Conservation (phyloP, 2,329 filamentous ascomycete species). For the Microcyclosporella mali region DNA sequence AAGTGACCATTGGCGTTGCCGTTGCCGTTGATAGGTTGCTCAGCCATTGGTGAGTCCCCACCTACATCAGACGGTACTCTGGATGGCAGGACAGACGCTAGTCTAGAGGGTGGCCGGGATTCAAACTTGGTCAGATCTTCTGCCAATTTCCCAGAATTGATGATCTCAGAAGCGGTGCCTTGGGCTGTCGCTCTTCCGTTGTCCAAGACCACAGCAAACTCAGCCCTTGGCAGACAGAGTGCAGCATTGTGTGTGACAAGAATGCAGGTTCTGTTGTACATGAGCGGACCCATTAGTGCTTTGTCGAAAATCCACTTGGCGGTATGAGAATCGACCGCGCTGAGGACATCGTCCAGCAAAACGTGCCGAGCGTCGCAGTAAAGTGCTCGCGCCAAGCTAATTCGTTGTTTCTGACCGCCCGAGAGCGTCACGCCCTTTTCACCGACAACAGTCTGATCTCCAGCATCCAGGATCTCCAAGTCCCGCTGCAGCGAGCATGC, state of each 20-base stretch:
- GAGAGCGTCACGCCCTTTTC: conserved; percentile 97
- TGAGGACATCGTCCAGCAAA: conserved; percentile 89
- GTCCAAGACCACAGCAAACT: conserved; percentile 76
- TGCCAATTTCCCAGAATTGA: conserved; percentile 79
- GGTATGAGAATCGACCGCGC: conserved; percentile 94
- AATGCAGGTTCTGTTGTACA: conserved; percentile 84
- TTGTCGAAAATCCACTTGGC: conserved; percentile 97
- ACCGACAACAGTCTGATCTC: conserved; percentile 88
- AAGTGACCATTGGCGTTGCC: conserved; percentile 46
- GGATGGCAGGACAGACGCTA: conserved; percentile 68
- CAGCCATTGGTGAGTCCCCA: conserved; percentile 45
- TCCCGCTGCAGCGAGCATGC: conserved; percentile 90
- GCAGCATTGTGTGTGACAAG: conserved; percentile 91
- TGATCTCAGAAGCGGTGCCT: conserved; percentile 70
- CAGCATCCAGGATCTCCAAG: conserved; percentile 82
- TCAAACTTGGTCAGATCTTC: conserved; percentile 67
- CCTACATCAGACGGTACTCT: conserved; percentile 67
- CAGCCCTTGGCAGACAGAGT: conserved; percentile 74
- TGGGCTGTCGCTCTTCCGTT: conserved; percentile 75
- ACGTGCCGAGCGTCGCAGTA: conserved; percentile 91
- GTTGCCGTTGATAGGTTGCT: conserved; percentile 12
- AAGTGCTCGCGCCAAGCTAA: conserved; percentile 91
- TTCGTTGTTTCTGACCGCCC: conserved; percentile 94
- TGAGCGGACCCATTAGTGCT: conserved; percentile 81
- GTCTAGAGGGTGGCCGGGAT: conserved; percentile 63